Percentiles rank a stretch among this genome's conserved stretches.
Conservation (phyloP, 1,284 basidiomycete genomes). For the Fomitopsis pinicola region DNA sequence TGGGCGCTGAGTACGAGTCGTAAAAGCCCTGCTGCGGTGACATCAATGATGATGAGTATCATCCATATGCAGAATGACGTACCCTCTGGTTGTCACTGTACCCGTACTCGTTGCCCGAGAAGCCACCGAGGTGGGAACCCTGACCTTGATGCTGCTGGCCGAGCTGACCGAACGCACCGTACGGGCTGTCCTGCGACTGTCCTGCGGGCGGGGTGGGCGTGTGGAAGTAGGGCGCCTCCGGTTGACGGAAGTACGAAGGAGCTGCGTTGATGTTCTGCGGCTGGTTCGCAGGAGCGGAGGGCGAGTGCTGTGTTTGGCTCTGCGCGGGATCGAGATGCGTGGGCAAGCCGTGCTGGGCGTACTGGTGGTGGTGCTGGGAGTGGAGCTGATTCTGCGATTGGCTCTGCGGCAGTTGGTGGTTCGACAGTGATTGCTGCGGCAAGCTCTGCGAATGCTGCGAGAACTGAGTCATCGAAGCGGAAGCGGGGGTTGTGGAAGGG, state of each 20-base stretch:
- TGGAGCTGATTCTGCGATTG: constrained; percentile 26
- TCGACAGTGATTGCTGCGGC: constrained; percentile 26
- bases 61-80: constrained; percentile 18
- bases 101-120: constrained; percentile 58
- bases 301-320: constrained; percentile 31
- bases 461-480: constrained; percentile 36
- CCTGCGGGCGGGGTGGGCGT: constrained; percentile 66
- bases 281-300: constrained; percentile 21
- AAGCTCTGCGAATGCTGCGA: constrained; percentile 32
- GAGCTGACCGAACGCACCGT: constrained; percentile 64
- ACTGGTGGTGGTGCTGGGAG: constrained; percentile 44
- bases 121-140: constrained; percentile 53
- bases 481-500: constrained; percentile 22
- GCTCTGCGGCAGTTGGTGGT: constrained; percentile 37
- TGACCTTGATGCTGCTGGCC: constrained; percentile 47
- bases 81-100: constrained; percentile 65
- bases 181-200: constrained; percentile 60
- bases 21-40: constrained; percentile 55
- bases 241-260: constrained; percentile 60
- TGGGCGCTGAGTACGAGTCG: constrained; percentile 56
- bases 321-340: constrained; percentile 59
- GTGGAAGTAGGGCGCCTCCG: constrained; percentile 68
- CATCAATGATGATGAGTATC: background rate
- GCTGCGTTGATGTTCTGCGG: constrained; percentile 31
- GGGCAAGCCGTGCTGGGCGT: constrained; percentile 57